Conservation (phyloP, 139 green algal genomes). For the Closterium sp. region DNA sequence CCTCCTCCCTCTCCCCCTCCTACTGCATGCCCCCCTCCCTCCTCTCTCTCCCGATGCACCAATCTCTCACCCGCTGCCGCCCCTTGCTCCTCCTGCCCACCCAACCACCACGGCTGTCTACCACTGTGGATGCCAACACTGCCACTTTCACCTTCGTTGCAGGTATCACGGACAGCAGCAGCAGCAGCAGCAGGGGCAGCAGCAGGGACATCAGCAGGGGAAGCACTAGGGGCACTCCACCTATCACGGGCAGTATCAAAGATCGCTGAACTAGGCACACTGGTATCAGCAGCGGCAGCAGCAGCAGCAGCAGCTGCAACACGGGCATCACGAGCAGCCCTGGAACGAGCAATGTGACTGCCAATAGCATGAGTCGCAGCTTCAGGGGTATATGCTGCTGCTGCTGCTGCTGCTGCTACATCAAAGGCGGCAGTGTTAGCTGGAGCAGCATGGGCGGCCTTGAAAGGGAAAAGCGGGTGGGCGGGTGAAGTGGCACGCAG, state of each 20-base stretch:
- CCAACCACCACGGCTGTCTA: not conserved
- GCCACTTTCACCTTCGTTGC: not conserved
- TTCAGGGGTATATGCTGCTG: not conserved
- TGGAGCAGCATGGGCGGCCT: too few relatives aligned
- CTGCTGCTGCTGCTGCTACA: not conserved
- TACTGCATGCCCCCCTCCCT: not conserved
- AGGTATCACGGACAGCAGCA: too few relatives aligned
- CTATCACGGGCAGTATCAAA: too few relatives aligned
- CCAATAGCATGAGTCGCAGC: not conserved
- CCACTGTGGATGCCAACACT: not conserved
- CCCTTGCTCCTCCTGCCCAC: not conserved
- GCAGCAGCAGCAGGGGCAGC: not conserved
- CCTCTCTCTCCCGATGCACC: not conserved
- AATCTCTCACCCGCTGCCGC: not conserved
- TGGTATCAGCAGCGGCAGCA: not conserved
- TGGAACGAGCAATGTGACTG: not conserved
- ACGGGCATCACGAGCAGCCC: not conserved
- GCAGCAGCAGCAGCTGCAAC: too few relatives aligned
- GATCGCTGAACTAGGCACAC: too few relatives aligned
- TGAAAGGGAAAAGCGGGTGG: not conserved
- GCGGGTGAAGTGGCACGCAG: not conserved
- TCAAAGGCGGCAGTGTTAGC: not conserved
- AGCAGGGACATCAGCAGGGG: not conserved
- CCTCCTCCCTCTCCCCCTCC: not conserved
- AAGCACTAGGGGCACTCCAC: too few relatives aligned